These are phyloP conservation scores for barrel medic (Medicago truncatula) DNA, from an alignment of 306 rosid genomes.

Conservation along the genomic window DNA sequence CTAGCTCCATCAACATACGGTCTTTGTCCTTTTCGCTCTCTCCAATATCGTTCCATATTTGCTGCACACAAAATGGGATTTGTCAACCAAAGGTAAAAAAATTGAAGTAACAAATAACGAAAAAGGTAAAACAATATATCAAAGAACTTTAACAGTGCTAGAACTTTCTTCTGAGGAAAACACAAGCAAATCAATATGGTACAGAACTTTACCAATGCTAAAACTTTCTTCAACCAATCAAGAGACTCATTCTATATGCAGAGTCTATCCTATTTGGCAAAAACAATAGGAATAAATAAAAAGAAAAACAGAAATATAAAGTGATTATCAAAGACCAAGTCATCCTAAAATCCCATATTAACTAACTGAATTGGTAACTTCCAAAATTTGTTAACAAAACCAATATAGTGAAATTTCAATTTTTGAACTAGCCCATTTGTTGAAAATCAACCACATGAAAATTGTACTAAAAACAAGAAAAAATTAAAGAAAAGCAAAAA, in stretches of 20 bases:
- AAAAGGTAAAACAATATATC: neutral
- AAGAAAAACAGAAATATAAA: neutral
- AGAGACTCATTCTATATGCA: neutral
- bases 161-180: conserved; percentile 21
- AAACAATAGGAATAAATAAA: too few relatives aligned
- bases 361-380: conserved; percentile 9
- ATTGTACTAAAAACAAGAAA: neutral
- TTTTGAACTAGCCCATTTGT: conserved; percentile 23
- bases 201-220: conserved; percentile 7
- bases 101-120: neutral
- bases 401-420: conserved; percentile 10
- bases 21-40: conserved; percentile 83
- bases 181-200: conserved; percentile 17
- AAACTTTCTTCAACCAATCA: conserved; percentile 20
- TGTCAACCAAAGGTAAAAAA: conserved; percentile 25
- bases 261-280: too few relatives aligned
- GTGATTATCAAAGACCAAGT: conserved; percentile 21
- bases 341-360: conserved; percentile 17
- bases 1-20: conserved; percentile 81
- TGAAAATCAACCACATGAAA: conserved; percentile 17
- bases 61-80: conserved; percentile 56
- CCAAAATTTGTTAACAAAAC: conserved; percentile 15
- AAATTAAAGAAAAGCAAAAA: neutral
- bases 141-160: too few relatives aligned
- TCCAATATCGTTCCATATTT: conserved; percentile 96